Base-by-base conservation (phyloP, 2,329 filamentous ascomycete species). In the Pseudogymnoascus destructans region DNA sequence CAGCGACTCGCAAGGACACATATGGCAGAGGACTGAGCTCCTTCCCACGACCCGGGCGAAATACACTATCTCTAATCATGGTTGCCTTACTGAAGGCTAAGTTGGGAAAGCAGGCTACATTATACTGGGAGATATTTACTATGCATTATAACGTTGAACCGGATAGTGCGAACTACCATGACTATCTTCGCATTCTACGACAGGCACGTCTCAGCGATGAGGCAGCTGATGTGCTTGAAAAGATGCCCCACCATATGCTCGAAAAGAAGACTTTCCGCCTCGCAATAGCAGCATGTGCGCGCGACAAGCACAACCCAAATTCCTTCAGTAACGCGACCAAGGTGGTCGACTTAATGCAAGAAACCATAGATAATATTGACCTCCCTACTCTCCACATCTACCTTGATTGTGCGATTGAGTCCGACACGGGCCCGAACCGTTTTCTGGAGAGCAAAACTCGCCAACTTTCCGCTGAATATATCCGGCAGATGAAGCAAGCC, bases 101-200 rank as follows among this genome's bases (percentile, higher is more conserved):
- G 57, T 77, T 80, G 57, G 80, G 81, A 6, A 77, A 78, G 11
- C 71, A 79, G n/a, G 86, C 82, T n/a, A 72, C 79, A 57, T 77
- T 77, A 30, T 97, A 96, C 71, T 97, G 91, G 91, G 74, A 85
- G 15, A 68, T 85, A 5, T 73, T 96, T 59, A 87, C 85, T 5
- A 69, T 75, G 1, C 71, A 76, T 10, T 77, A 82, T 68, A 72
- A 72, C n/a, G 72, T 96, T 60, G 68, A 74, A 1, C 90, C 92
- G 0, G 91, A 96, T 68, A 66, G 74, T 7, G 77, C 84, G 62
- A 90, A 89, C 67, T 86, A 84, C 72, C 75, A 82, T 63, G 74
- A 77, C 62, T 84, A 89, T 65, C 75, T 96, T 13, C 79, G 81
- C 57, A 70, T 87, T 40, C 77, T 93, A 33, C 80, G 82, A 57